Evolutionary conservation across 345 rosid genomes (phyloP).

Genomic region (Iberis pinnata): DNA sequence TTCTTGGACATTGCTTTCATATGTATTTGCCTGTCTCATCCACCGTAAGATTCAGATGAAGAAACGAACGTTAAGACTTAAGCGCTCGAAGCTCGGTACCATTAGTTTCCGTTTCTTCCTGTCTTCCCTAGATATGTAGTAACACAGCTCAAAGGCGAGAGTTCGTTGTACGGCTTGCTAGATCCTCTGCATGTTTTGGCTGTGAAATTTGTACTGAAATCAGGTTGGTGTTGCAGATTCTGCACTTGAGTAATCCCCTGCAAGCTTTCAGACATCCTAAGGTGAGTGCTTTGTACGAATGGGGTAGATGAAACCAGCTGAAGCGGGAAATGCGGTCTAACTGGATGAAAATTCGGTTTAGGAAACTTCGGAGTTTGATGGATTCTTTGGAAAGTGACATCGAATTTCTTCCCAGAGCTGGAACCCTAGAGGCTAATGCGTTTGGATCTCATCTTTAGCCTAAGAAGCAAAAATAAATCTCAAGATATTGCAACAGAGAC

Average conservation of each 20-base stretch:
- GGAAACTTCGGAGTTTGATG: conserved; percentile 41
- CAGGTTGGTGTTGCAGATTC: conserved; percentile 16
- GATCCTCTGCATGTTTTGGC: conserved; percentile 26
- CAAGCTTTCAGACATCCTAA: conserved; percentile 11
- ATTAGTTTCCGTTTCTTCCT: conserved; percentile 26
- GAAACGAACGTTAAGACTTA: conserved; percentile 34
- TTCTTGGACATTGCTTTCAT: conserved; percentile 39
- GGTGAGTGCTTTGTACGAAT: conserved; percentile 1
- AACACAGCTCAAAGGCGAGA: conserved; percentile 35
- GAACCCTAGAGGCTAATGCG: conserved; percentile 30
- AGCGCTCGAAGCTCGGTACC: conserved; percentile 32
- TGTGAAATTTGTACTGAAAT: conserved; percentile 23
- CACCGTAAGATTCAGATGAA: conserved; percentile 64
- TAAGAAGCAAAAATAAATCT: conserved; percentile 27
- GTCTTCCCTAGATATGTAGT: conserved; percentile 50
- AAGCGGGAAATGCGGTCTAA: conserved; percentile 30
- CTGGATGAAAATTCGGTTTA: conserved; percentile 27
- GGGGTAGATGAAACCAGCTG: conserved; percentile 25
- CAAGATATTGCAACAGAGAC: conserved; percentile 36
- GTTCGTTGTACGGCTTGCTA: conserved; percentile 20
- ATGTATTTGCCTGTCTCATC: conserved; percentile 32
- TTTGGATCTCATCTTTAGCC: conserved; percentile 43
- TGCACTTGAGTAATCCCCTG: conserved; percentile 2
- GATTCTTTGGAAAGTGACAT: conserved; percentile 43
- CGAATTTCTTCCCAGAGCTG: conserved; percentile 49